Percentiles rank a stretch among this genome's conserved stretches.
phyloP scores from a whole-genome alignment of 306 rosid species.

The Senna tora region DNA sequence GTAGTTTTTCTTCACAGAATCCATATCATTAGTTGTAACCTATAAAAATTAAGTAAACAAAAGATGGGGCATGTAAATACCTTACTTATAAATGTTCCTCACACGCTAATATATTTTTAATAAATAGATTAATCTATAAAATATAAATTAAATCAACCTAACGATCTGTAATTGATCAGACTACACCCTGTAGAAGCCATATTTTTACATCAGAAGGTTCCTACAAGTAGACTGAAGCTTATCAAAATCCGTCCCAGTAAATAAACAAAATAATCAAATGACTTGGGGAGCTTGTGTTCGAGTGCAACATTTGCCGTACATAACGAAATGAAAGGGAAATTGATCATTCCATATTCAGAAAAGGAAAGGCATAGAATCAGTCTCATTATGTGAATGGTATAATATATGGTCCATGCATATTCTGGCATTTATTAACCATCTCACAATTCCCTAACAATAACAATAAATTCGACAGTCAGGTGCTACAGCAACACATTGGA shows the following conservation, averaged over 20 bases:
- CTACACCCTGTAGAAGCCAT: constrained; percentile 23
- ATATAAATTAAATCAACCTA: neutral
- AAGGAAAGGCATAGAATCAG: constrained; percentile 33
- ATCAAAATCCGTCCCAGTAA: neutral
- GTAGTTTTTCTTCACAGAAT: too few species aligned
- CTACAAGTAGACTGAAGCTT: constrained; percentile 21
- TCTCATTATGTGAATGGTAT: constrained; percentile 40
- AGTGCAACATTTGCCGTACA: constrained; percentile 42
- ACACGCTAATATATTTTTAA: too few species aligned
- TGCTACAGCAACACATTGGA: constrained; percentile 56
- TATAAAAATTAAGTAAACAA: too few species aligned
- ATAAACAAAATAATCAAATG: neutral
- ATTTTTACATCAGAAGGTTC: constrained; percentile 25
- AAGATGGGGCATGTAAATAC: too few species aligned
- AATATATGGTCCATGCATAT: constrained; percentile 55
- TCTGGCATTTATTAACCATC: constrained; percentile 78
- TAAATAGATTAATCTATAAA: neutral
- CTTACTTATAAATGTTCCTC: too few species aligned
- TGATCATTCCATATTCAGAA: constrained; percentile 44
- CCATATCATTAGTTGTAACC: too few species aligned
- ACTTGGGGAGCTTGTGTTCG: neutral
- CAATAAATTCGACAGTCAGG: constrained; percentile 70
- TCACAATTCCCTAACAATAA: constrained; percentile 65
- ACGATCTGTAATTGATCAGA: too few species aligned
- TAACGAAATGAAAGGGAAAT: constrained; percentile 54